Percentiles rank a stretch among this genome's conserved stretches.
phyloP scores from a whole-genome alignment of 177 flowering plant genomes.

The Vitis hybrid region DNA sequence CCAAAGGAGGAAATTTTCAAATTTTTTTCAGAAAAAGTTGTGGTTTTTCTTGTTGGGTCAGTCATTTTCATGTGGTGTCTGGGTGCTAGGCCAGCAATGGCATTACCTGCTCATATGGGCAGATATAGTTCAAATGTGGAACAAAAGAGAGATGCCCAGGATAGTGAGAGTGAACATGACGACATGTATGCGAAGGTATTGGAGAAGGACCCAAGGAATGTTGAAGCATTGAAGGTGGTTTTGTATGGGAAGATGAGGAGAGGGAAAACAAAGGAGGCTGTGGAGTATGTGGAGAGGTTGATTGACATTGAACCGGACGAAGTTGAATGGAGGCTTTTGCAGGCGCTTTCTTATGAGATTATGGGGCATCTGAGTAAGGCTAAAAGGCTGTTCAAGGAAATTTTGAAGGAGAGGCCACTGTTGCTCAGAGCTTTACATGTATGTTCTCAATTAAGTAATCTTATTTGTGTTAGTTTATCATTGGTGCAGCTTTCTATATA shows the following conservation, averaged over 20 bases:
- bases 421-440: slow-evolving; percentile 89
- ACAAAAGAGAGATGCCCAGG: slow-evolving; percentile 24
- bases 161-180: slow-evolving; percentile 43
- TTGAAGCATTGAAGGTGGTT: slow-evolving; percentile 77
- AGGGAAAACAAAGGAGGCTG: slow-evolving; percentile 65
- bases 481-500: no score
- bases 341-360: slow-evolving; percentile 81
- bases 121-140: slow-evolving; percentile 20
- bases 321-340: slow-evolving; percentile 90
- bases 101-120: slow-evolving; percentile 25
- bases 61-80: slow-evolving; percentile 50
- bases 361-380: slow-evolving; percentile 72
- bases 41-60: slow-evolving; percentile 61
- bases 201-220: slow-evolving; percentile 63
- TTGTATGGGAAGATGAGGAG: slow-evolving; percentile 72
- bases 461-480: not conserved
- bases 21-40: slow-evolving; percentile 31
- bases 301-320: slow-evolving; percentile 66
- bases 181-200: slow-evolving; percentile 57
- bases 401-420: slow-evolving; percentile 74
- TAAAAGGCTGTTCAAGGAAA: slow-evolving; percentile 67
- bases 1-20: slow-evolving; percentile 21
- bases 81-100: slow-evolving; percentile 34
- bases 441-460: slow-evolving; percentile 17
- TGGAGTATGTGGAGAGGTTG: slow-evolving; percentile 74